These are phyloP conservation scores for Fonsecaea monophora DNA, from an alignment of 2,329 filamentous ascomycete genomes.

Conservation along the genomic window DNA sequence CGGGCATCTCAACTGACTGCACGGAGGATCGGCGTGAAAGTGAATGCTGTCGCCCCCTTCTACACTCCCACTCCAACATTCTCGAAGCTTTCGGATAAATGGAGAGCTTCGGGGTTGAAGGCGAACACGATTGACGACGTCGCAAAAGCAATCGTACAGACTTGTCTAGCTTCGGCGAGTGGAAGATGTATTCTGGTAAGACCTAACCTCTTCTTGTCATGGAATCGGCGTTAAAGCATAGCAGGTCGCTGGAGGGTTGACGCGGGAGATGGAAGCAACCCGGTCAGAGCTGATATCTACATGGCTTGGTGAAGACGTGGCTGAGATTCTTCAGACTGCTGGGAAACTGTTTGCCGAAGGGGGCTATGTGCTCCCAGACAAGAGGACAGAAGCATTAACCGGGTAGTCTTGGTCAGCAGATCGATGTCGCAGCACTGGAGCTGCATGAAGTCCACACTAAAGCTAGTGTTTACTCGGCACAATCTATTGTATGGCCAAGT, in stretches of 20 bases:
- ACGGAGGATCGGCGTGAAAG: conserved; percentile 46
- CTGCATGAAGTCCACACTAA: too few relatives aligned
- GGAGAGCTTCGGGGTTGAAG: conserved; percentile 50
- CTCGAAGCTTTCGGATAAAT: conserved; percentile 47
- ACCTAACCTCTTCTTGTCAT: neutral
- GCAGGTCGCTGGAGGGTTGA: conserved; percentile 12
- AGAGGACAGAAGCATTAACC: neutral
- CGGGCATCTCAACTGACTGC: conserved; percentile 49
- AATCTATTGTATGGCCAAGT: too few relatives aligned
- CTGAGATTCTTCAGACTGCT: conserved; percentile 1
- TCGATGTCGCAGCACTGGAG: neutral
- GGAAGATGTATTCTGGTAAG: conserved; percentile 25
- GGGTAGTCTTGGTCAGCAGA: neutral
- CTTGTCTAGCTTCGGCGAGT: conserved; percentile 4
- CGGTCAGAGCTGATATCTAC: neutral
- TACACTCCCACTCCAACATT: conserved; percentile 57
- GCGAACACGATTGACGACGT: conserved; percentile 54
- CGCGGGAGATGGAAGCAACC: conserved; percentile 8
- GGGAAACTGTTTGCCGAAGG: conserved; percentile 7
- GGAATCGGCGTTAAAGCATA: neutral
- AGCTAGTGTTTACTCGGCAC: too few relatives aligned
- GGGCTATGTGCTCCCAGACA: conserved; percentile 7
- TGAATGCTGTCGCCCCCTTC: conserved; percentile 59
- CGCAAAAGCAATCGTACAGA: conserved; percentile 49
- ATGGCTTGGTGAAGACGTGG: conserved; percentile 13